phyloP scores from a whole-genome alignment of 2,329 filamentous ascomycete species.

The Aspergillus melleus region DNA sequence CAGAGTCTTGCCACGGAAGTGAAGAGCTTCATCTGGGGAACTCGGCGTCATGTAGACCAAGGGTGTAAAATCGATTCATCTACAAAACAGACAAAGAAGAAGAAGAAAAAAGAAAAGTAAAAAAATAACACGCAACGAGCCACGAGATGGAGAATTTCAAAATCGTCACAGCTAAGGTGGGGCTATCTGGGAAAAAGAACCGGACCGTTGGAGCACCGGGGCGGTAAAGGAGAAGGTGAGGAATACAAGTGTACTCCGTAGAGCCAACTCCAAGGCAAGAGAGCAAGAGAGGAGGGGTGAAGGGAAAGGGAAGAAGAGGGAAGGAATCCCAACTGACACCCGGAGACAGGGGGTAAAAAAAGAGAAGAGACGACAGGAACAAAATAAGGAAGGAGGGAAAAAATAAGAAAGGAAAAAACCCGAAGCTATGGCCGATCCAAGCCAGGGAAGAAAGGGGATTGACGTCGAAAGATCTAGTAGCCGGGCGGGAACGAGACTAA shows the following conservation, averaged over 20 bases:
- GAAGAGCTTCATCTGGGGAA: slow-evolving; percentile 50
- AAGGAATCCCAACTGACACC: not conserved
- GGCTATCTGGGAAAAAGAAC: slow-evolving; percentile 34
- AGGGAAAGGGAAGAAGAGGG: not conserved
- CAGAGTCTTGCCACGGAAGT: slow-evolving; percentile 64
- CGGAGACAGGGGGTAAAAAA: not conserved
- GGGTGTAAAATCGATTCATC: slow-evolving; percentile 40
- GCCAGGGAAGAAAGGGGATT: not conserved
- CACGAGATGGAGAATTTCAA: slow-evolving; percentile 29
- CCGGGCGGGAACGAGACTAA: not conserved
- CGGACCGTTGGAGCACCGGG: slow-evolving; percentile 21
- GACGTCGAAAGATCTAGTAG: not conserved
- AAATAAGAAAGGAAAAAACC: not conserved
- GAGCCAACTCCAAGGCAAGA: not conserved
- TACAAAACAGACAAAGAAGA: slow-evolving; percentile 27
- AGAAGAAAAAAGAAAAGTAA: not conserved
- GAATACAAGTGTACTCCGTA: slow-evolving; percentile 2
- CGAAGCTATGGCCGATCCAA: not conserved
- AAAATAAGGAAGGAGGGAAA: not conserved
- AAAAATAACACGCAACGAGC: slow-evolving; percentile 10
- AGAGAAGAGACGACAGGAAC: not conserved
- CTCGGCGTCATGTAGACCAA: slow-evolving; percentile 56
- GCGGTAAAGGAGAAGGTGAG: slow-evolving; percentile 16
- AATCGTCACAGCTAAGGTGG: slow-evolving; percentile 39
- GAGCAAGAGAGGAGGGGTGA: not conserved